A percentile compares a stretch with the other conserved stretches of the same genome.
These are phyloP conservation scores for Grammothele lineata DNA, from an alignment of 768 basidiomycete genomes.

Conservation along the genomic window DNA sequence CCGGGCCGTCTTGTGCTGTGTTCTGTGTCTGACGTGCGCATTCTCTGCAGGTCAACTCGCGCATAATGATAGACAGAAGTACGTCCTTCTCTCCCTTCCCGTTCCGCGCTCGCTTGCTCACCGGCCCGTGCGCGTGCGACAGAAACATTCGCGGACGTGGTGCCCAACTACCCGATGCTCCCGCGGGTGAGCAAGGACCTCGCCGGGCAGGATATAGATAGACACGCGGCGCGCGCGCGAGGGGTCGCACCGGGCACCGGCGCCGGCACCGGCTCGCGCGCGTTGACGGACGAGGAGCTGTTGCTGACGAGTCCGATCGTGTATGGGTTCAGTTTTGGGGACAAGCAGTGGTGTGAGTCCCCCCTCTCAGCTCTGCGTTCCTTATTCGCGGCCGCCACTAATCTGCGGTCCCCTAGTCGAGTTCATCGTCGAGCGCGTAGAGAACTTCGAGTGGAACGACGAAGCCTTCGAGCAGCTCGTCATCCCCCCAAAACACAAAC, in stretches of 20 bases:
- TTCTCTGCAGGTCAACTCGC: conserved; percentile 43
- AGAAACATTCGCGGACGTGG: conserved; percentile 25
- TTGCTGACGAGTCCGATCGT: conserved; percentile 53
- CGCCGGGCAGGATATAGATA: conserved; percentile 22
- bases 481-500: conserved; percentile 27
- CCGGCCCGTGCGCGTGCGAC: neutral
- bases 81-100: conserved; percentile 6
- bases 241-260: neutral
- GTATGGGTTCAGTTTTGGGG: conserved; percentile 57
- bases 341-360: conserved; percentile 55
- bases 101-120: neutral
- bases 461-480: conserved; percentile 31
- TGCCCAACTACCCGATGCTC: conserved; percentile 24
- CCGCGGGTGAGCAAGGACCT: conserved; percentile 21
- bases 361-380: neutral
- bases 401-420: conserved; percentile 49
- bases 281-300: conserved; percentile 49
- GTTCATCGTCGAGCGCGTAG: conserved; percentile 53
- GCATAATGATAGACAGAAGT: conserved; percentile 64
- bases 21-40: neutral
- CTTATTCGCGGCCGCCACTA: neutral
- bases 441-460: conserved; percentile 37
- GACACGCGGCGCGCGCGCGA: conserved; percentile 15
- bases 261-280: conserved; percentile 18
- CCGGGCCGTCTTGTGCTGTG: too few species aligned